A percentile compares a stretch with the other conserved stretches of the same genome.
phyloP scores from a whole-genome alignment of 169 alveolate species.

The Cryptosporidium ryanae region DNA sequence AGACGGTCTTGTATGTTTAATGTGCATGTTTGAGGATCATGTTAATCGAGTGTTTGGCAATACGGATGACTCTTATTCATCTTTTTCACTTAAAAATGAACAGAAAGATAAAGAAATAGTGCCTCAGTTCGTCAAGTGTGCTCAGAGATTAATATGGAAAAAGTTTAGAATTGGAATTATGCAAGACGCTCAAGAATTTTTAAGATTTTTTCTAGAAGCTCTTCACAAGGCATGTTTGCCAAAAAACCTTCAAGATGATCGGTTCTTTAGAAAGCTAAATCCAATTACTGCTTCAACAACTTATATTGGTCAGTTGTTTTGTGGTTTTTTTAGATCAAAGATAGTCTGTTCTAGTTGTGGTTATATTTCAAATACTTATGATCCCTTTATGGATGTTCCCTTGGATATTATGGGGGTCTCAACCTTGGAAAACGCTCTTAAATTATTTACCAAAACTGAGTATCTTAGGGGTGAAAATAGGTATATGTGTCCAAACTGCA shows the following conservation, averaged over 20 bases:
- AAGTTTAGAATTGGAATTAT: constrained; percentile 76
- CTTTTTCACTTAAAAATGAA: constrained; percentile 10
- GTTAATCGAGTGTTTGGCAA: constrained; percentile 64
- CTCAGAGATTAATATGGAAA: constrained; percentile 77
- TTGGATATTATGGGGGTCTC: constrained; percentile 77
- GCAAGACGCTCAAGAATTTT: constrained; percentile 82
- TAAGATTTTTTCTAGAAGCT: constrained; percentile 78
- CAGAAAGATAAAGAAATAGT: constrained; percentile 11
- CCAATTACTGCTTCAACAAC: constrained; percentile 78
- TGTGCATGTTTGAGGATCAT: constrained; percentile 81
- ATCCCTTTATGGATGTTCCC: constrained; percentile 79
- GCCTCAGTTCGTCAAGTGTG: constrained; percentile 66
- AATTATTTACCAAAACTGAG: constrained; percentile 76
- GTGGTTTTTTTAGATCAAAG: constrained; percentile 79
- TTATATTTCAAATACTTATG: constrained; percentile 76
- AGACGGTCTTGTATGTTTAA: constrained; percentile 69
- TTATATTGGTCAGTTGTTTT: constrained; percentile 79
- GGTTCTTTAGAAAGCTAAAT: constrained; percentile 65
- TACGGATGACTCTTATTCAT: constrained; percentile 13
- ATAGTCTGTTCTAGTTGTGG: constrained; percentile 76
- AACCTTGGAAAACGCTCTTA: constrained; percentile 78
- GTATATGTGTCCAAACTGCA: constrained; percentile 77
- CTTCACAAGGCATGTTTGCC: constrained; percentile 75
- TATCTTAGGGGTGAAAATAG: constrained; percentile 77
- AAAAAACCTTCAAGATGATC: constrained; percentile 38